Base-by-base conservation (phyloP, 352 stramenopile species). In the Aphanomyces astaci region DNA sequence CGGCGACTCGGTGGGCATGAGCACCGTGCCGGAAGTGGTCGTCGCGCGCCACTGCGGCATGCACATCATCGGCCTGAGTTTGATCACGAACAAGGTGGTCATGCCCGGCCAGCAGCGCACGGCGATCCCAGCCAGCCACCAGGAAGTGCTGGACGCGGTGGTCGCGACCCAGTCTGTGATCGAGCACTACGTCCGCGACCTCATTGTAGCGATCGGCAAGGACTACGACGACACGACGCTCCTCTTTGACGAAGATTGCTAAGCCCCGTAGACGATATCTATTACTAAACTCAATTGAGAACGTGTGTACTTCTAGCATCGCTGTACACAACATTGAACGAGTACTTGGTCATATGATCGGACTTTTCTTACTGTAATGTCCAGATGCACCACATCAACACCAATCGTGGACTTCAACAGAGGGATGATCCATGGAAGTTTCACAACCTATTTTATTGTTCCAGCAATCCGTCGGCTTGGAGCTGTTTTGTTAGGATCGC, bases 21-120 rank as follows among this genome's bases (percentile, higher is more conserved):
- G 81, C 66, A 99, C 96, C 0, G 89, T 97, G 19, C 96, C 96
- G 0, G 96, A 99, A 73, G 90, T 98, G 48, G 90, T 98, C n/a
- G 94, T 97, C 22, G 95, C 95, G 1, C 82, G 88, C 57, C 96
- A 99, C 76, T 96, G 90, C 57, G 94, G 93, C 7, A 86, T 99
- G 64, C 87, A 95, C 72, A 92, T 98, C 13, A 78, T 99, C 43
- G 96, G 90, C n/a, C 71, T 99, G 31, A 98, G 88, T 53, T 75
- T 99, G 27, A 98, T 99, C 73, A 99, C 96, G 24, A 98, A 99
- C 78, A 90, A 88, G 70, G 82, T 84, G 32, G 84, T 95, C 36
- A 93, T 87, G 72, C 84, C 86, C 10, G 91, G 88, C 15, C 64
- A 75, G 46, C 77, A 96, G 62, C 86, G 90, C 25, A 81, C 80